Conservation (phyloP, 768 basidiomycete species). For the Trametes sanguinea region DNA sequence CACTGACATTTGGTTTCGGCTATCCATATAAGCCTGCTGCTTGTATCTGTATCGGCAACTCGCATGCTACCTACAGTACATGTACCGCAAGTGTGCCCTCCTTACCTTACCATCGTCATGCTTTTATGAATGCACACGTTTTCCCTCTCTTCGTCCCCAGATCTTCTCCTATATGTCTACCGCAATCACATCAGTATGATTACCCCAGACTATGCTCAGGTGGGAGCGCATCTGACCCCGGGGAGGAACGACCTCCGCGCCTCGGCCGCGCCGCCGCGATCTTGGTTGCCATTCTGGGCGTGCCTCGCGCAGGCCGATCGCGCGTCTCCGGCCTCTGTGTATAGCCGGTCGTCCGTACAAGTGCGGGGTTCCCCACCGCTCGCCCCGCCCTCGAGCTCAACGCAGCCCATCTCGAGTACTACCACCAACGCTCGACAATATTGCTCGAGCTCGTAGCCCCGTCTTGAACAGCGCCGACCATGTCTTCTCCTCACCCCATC, state of each 20-base stretch:
- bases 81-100: neutral
- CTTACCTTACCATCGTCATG: too few species aligned
- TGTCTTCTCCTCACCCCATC: constrained; percentile 54
- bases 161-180: too few species aligned
- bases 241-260: constrained; percentile 2
- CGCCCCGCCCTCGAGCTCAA: neutral
- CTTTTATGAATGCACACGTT: too few species aligned
- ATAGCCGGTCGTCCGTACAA: constrained; percentile 9
- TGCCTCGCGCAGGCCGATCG: constrained; percentile 6
- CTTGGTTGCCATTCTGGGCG: constrained; percentile 8
- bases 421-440: too few species aligned
- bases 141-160: too few species aligned
- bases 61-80: neutral
- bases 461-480: neutral
- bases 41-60: neutral
- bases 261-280: constrained; percentile 9
- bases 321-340: constrained; percentile 8
- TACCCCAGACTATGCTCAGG: neutral
- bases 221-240: constrained; percentile 11
- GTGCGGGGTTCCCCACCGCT: constrained; percentile 7
- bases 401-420: too few species aligned
- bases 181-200: too few species aligned
- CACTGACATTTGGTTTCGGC: neutral
- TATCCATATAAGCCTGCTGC: neutral
- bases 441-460: neutral